phyloP scores from a whole-genome alignment of 768 basidiomycete species.

The Auricularia cornea region DNA sequence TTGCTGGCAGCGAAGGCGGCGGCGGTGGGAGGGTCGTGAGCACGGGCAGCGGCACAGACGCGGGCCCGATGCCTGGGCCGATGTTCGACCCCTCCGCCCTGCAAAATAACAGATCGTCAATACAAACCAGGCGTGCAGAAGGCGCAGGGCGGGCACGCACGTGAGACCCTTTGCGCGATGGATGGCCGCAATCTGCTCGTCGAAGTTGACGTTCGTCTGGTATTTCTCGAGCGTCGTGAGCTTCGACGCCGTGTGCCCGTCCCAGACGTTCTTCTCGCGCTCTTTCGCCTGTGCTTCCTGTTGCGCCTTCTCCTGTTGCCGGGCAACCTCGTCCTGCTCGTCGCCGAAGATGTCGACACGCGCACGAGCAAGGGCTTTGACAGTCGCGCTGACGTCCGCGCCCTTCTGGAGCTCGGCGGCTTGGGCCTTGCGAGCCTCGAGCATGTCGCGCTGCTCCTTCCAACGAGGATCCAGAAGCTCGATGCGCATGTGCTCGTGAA shows the following conservation, averaged over 20 bases:
- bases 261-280: constrained; percentile 95
- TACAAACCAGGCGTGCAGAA: constrained; percentile 4
- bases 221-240: constrained; percentile 87
- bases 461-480: constrained; percentile 95
- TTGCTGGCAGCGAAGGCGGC: constrained; percentile 63
- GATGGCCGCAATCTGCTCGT: constrained; percentile 96
- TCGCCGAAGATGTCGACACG: constrained; percentile 97
- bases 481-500: constrained; percentile 97
- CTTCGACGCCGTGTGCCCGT: constrained; percentile 94
- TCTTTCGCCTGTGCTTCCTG: constrained; percentile 75
- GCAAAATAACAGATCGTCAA: constrained; percentile 9
- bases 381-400: constrained; percentile 88
- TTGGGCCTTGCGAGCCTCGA: constrained; percentile 86
- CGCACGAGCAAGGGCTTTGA: constrained; percentile 88
- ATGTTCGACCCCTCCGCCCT: constrained; percentile 74
- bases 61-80: constrained; percentile 81
- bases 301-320: constrained; percentile 80
- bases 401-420: constrained; percentile 82
- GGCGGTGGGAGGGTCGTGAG: constrained; percentile 58
- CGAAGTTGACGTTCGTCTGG: constrained; percentile 87
- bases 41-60: constrained; percentile 49
- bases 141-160: constrained; percentile 36
- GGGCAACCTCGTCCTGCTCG: constrained; percentile 83
- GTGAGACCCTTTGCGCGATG: constrained; percentile 88
- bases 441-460: constrained; percentile 87